A percentile compares a stretch with the other conserved stretches of the same genome.
phyloP scores from a whole-genome alignment of 306 rosid genomes.

The Canavalia gladiata region DNA sequence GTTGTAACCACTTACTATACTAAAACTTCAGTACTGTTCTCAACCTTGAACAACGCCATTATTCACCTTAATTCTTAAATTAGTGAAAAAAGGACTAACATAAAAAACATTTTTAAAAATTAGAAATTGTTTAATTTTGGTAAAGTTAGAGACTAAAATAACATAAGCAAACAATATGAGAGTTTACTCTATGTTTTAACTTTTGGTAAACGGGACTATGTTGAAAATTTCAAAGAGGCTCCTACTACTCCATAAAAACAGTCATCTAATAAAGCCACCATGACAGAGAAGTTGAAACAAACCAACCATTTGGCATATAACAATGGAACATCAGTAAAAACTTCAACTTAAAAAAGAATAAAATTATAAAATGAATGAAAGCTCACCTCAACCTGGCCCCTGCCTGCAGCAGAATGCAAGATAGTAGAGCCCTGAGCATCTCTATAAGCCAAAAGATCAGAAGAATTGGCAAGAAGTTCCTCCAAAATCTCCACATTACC shows the following conservation, averaged over 20 bases:
- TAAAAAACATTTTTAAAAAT: too few relatives aligned
- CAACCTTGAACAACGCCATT: background rate
- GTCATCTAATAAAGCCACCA: background rate
- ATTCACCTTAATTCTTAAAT: background rate
- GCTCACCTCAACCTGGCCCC: constrained; percentile 80
- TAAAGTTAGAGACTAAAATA: background rate
- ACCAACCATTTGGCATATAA: background rate
- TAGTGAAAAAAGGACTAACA: background rate
- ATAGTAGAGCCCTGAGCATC: constrained; percentile 80
- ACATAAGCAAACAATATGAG: background rate
- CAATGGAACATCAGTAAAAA: background rate
- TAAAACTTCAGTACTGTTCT: background rate
- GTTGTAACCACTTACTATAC: background rate
- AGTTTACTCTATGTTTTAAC: background rate
- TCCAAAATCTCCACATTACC: constrained; percentile 69
- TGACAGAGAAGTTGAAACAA: background rate
- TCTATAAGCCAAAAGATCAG: constrained; percentile 78
- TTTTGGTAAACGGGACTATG: background rate
- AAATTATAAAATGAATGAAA: constrained; percentile 12
- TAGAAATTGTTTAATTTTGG: background rate
- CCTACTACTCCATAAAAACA: background rate
- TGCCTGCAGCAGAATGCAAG: constrained; percentile 85
- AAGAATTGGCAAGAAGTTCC: constrained; percentile 69
- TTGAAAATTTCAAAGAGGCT: background rate
- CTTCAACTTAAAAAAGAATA: background rate